Conservation (phyloP, 1,139 yeast species). For the Diutina neorugosa region DNA sequence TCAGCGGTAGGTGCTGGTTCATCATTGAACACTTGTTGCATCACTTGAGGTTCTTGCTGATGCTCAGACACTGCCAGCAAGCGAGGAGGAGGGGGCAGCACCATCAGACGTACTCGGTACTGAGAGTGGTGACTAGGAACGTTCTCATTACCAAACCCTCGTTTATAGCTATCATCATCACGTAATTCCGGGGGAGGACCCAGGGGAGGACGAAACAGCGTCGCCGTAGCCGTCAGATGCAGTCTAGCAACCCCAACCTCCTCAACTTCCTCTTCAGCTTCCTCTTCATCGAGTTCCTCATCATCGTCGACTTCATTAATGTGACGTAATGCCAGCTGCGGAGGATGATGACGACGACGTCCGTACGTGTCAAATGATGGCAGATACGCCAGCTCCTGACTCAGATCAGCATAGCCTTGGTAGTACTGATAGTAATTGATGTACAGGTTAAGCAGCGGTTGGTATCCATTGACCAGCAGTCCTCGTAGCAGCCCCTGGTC, state of each 20-base stretch:
- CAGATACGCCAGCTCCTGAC: background rate
- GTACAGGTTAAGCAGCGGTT: background rate
- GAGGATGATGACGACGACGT: background rate
- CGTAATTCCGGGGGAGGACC: background rate
- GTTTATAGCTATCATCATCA: background rate
- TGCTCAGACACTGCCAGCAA: too few species aligned
- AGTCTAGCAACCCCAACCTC: background rate
- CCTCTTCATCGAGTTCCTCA: background rate
- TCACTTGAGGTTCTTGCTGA: too few species aligned
- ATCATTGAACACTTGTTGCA: too few species aligned
- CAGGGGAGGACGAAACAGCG: background rate
- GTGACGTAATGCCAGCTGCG: background rate
- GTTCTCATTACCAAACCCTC: background rate
- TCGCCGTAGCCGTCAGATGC: background rate
- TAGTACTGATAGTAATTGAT: conserved; percentile 2
- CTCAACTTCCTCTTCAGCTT: background rate
- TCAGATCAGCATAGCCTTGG: background rate
- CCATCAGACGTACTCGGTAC: background rate
- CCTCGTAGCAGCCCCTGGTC: background rate
- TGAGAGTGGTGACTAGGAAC: background rate
- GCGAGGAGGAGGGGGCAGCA: background rate
- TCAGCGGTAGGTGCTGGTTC: too few species aligned
- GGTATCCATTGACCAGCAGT: background rate
- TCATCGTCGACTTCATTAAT: background rate
- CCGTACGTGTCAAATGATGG: background rate